A percentile compares a stretch with the other conserved stretches of the same genome.
These are phyloP conservation scores for Cytospora piceicola DNA, from an alignment of 2,329 filamentous ascomycete species.

Conservation along the genomic window DNA sequence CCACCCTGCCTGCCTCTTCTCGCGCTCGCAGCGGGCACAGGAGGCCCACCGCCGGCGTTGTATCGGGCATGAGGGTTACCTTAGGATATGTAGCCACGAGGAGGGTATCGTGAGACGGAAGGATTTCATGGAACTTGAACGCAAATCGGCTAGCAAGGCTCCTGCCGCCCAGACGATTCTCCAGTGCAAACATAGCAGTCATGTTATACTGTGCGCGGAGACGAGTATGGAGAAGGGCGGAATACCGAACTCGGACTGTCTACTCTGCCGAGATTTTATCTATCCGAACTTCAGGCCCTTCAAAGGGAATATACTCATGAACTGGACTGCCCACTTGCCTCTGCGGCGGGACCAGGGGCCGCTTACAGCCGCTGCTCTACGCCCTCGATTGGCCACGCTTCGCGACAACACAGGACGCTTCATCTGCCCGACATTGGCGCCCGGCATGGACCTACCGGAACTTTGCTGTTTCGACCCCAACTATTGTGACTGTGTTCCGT, in stretches of 20 bases:
- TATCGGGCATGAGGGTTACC: conserved; percentile 13
- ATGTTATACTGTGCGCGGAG: neutral
- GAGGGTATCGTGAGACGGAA: neutral
- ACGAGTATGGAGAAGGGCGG: neutral
- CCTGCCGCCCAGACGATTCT: neutral
- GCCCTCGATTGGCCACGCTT: neutral
- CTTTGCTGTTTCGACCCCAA: conserved; percentile 13
- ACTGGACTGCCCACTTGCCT: conserved; percentile 12
- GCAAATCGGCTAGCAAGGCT: neutral
- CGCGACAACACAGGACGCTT: conserved; percentile 1
- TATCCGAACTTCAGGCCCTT: neutral
- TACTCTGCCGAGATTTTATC: neutral
- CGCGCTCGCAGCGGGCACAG: neutral
- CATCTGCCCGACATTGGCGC: neutral
- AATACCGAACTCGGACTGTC: neutral
- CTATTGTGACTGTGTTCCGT: neutral
- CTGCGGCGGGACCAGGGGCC: neutral
- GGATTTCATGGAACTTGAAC: neutral
- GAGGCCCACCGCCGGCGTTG: neutral
- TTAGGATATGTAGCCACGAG: conserved; percentile 1
- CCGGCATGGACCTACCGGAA: conserved; percentile 3
- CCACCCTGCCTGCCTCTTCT: conserved; percentile 20
- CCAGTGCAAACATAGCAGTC: neutral
- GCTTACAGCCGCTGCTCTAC: neutral
- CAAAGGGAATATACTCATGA: neutral